A percentile compares a stretch with the other conserved stretches of the same genome.
Evolutionary conservation across 805 yeast genomes (phyloP).

Genomic region (Saccharomycopsis schoenii): DNA sequence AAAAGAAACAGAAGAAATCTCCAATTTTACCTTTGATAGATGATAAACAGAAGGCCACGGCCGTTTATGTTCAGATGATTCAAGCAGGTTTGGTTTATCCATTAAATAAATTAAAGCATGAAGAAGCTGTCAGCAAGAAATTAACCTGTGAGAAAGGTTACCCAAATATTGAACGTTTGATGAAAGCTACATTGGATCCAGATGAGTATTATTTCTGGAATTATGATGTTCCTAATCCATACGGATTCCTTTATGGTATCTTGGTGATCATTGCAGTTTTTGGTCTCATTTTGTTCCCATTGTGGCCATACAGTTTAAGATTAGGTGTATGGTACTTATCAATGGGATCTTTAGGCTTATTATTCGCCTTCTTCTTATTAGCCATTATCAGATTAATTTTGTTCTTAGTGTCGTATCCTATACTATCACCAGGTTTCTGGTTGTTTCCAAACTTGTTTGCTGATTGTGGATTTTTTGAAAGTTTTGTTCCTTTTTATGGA

Average conservation of each 20-base stretch:
- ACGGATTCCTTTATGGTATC: constrained; percentile 45
- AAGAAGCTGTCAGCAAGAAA: constrained; percentile 51
- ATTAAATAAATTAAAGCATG: constrained; percentile 60
- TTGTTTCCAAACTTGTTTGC: constrained; percentile 91
- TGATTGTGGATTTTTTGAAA: constrained; percentile 88
- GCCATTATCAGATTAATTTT: constrained; percentile 74
- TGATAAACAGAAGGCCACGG: constrained; percentile 47
- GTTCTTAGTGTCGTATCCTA: constrained; percentile 47
- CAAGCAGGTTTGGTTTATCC: constrained; percentile 68
- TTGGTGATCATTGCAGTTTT: constrained; percentile 58
- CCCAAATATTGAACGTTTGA: constrained; percentile 50
- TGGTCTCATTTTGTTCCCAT: constrained; percentile 68
- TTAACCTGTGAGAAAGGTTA: constrained; percentile 37
- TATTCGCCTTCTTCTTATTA: constrained; percentile 64
- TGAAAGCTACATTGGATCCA: constrained; percentile 49
- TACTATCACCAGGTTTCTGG: constrained; percentile 78
- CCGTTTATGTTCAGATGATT: constrained; percentile 57
- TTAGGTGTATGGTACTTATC: constrained; percentile 86
- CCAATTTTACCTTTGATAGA: constrained; percentile 39
- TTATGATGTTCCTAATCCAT: constrained; percentile 61
- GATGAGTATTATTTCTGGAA: constrained; percentile 80
- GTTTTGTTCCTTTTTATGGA: constrained; percentile 82
- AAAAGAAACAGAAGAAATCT: constrained; percentile 38
- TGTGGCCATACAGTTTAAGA: constrained; percentile 91
- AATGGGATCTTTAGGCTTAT: constrained; percentile 60